A percentile compares a stretch with the other conserved stretches of the same genome.
Conservation (phyloP, 2,329 filamentous ascomycete genomes). For the Scleromitrula shiraiana region DNA sequence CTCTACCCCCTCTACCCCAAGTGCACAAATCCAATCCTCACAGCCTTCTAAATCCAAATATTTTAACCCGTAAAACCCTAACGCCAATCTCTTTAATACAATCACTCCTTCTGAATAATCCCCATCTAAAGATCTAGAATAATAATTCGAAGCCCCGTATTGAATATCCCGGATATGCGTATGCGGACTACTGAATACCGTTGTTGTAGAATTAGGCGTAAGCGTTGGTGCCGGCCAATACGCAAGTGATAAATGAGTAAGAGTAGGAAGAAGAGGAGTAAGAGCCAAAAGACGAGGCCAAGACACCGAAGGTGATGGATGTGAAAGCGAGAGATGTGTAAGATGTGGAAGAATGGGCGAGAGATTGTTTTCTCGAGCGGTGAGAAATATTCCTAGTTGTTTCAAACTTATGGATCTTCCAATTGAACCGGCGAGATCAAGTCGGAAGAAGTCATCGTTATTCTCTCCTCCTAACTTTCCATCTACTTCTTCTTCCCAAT, state of each 20-base stretch:
- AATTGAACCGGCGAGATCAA: constrained; percentile 47
- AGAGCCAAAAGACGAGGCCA: constrained; percentile 52
- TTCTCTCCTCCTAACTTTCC: constrained; percentile 16
- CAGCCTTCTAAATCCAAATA: constrained; percentile 56
- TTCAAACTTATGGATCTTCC: constrained; percentile 44
- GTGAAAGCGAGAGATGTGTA: constrained; percentile 52
- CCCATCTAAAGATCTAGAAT: constrained; percentile 49
- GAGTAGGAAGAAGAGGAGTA: constrained; percentile 41
- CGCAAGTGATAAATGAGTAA: constrained; percentile 54
- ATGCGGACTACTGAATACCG: constrained; percentile 37
- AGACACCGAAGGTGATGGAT: constrained; percentile 34
- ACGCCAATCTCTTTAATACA: constrained; percentile 46
- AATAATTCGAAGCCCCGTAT: constrained; percentile 48
- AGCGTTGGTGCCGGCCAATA: constrained; percentile 54
- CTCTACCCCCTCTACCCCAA: constrained; percentile 1
- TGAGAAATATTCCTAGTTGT: constrained; percentile 34
- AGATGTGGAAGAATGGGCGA: constrained; percentile 40
- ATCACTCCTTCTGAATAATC: constrained; percentile 53
- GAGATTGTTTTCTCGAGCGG: constrained; percentile 11
- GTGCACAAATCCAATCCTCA: constrained; percentile 38
- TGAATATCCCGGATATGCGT: constrained; percentile 34
- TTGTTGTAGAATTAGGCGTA: constrained; percentile 44
- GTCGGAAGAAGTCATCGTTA: constrained; percentile 41
- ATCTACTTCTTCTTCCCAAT: constrained; percentile 16
- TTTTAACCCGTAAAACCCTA: constrained; percentile 48